Evolutionary conservation across 768 basidiomycete species (phyloP), one percentile per base, ranked within the genome.

Genomic region (Panaeolus cyanescens): DNA sequence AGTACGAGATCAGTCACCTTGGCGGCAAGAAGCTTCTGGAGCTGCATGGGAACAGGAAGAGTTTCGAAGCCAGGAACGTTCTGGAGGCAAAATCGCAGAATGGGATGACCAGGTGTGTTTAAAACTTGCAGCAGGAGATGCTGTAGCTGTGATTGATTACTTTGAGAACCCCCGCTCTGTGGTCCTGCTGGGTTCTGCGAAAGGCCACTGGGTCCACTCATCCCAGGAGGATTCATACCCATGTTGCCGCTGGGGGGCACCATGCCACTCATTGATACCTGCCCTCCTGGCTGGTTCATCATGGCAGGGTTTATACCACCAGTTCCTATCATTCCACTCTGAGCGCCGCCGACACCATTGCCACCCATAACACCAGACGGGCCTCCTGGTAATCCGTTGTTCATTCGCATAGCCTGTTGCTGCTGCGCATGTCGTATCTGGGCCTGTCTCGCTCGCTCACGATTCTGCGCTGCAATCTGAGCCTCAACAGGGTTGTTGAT

Each of bases 1-100:
- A 25, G 45, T 36, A 10, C 57, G 55, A 59, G 61, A 60, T 56
- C 6, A 72, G 77, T 55, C 64, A 87, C 87, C 78, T 85, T 85
- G 13, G 83, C 68, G 58, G 72, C 61, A 33, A 83, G 71, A 72
- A 91, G 75, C 68, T 79, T 85, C 71, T 88, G 88, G 63, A 90
- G 67, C 73, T 91, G 88, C 66, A 80, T 74, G 60, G 77, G 82
- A 1, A 79, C 39, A 9, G 87, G 80, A 59, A 89, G 71, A 19
- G 67, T 67, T 63, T 77, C 74, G 64, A 91, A 91, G 10, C 79
- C 79, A 5, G 87, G 89, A 1, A 86, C 69, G 22, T 74, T 74
- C 34, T 78, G 74, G 9, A 76, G 64, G 75, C 91, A 78, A 65
- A 86, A 84, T 60, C 83, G 79, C 71, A 87, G 71, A 59, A 90